These are phyloP conservation scores for Polyporus tsugae DNA, from an alignment of 1,284 basidiomycete species.

Conservation along the genomic window DNA sequence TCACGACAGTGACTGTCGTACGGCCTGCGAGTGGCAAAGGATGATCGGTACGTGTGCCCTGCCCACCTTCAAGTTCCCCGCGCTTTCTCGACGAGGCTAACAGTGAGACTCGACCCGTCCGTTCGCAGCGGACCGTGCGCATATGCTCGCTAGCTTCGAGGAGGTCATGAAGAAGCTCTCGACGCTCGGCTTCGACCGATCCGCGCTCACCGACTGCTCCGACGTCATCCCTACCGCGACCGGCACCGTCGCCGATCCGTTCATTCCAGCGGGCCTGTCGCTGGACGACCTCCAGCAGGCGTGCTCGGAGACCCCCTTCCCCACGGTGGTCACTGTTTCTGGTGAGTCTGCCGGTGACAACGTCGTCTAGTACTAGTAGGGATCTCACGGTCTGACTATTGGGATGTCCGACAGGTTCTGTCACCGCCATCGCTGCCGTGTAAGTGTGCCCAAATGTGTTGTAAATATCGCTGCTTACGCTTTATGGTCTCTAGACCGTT, in stretches of 20 bases:
- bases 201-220: constrained; percentile 44
- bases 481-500: background rate
- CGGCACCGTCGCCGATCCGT: constrained; percentile 36
- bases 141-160: constrained; percentile 39
- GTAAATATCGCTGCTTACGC: background rate
- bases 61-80: no score
- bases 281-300: constrained; percentile 28
- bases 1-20: constrained; percentile 36
- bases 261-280: constrained; percentile 30
- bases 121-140: constrained; percentile 34
- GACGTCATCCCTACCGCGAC: constrained; percentile 44
- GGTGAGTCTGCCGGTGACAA: constrained; percentile 17
- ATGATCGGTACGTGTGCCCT: constrained; percentile 35
- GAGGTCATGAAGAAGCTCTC: constrained; percentile 39
- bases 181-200: constrained; percentile 41
- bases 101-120: background rate
- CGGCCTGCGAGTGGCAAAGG: constrained; percentile 49
- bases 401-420: constrained; percentile 14
- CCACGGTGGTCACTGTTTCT: constrained; percentile 20
- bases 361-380: background rate
- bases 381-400: background rate
- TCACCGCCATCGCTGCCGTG: constrained; percentile 22
- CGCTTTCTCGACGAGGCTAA: no score
- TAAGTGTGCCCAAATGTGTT: background rate
- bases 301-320: constrained; percentile 29